These are phyloP conservation scores for Sequoia sempervirens DNA, from an alignment of 75 land plant species.

Conservation along the genomic window DNA sequence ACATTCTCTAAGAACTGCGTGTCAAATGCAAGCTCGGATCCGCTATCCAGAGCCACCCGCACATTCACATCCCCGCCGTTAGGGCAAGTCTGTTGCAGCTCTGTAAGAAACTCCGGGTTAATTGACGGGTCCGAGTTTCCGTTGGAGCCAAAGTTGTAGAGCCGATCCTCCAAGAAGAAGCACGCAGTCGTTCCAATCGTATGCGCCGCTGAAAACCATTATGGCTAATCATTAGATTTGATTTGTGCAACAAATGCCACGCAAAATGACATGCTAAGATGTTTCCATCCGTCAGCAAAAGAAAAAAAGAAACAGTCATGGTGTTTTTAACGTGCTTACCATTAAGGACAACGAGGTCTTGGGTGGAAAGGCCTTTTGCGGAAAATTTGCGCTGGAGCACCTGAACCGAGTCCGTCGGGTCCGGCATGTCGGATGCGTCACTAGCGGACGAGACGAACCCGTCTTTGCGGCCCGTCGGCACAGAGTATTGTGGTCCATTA, in stretches of 20 bases:
- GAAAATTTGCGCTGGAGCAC: conserved; percentile 37
- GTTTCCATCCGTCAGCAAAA: no score
- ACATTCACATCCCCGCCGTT: conserved; percentile 18
- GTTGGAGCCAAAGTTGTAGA: conserved; percentile 30
- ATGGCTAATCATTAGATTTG: no score
- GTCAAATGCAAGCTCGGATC: conserved; percentile 40
- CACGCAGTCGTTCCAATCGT: conserved; percentile 68
- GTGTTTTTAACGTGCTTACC: conserved; percentile 18
- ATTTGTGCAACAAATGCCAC: background rate
- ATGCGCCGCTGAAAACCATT: conserved; percentile 46
- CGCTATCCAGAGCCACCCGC: conserved; percentile 36
- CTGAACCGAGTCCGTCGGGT: conserved; percentile 29
- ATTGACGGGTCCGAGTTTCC: conserved; percentile 42
- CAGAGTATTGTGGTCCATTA: conserved; percentile 42
- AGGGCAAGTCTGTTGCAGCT: conserved; percentile 42
- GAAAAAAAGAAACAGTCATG: background rate
- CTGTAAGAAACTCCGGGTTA: conserved; percentile 26
- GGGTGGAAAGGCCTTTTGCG: conserved; percentile 40
- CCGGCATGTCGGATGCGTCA: conserved; percentile 45
- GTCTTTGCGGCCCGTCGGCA: conserved; percentile 56
- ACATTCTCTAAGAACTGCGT: conserved; percentile 36
- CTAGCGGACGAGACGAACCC: conserved; percentile 33
- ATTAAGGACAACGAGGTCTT: conserved; percentile 60
- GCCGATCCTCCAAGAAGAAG: conserved; percentile 32
- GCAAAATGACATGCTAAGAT: no score